These are phyloP conservation scores for Fraxinus xanthoxyloides DNA, from an alignment of 305 asterid species.

Conservation along the genomic window DNA sequence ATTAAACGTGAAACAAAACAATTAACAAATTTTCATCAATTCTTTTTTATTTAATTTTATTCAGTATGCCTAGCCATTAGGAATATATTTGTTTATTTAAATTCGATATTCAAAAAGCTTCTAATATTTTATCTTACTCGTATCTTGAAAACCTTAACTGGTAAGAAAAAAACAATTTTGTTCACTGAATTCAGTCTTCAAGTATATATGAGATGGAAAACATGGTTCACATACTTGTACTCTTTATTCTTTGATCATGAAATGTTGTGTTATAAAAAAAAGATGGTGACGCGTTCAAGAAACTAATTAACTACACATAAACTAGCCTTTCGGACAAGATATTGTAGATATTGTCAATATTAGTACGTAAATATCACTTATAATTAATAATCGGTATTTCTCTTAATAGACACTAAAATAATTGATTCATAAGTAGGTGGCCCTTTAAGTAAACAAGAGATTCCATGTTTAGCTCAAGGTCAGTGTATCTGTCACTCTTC, in stretches of 20 bases:
- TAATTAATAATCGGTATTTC: conserved; percentile 21
- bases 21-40: not conserved
- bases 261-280: conserved; percentile 7
- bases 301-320: conserved; percentile 26
- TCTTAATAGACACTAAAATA: not conserved
- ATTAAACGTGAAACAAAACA: no score
- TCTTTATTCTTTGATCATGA: not conserved
- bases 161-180: not conserved
- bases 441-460: conserved; percentile 34
- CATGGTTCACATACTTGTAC: not conserved
- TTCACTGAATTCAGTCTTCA: not conserved
- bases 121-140: not conserved
- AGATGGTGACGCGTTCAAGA: conserved; percentile 22
- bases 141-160: not conserved
- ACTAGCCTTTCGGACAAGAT: conserved; percentile 38
- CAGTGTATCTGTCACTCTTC: conserved; percentile 18
- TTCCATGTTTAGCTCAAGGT: conserved; percentile 30
- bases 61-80: no score
- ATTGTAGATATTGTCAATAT: conserved; percentile 25
- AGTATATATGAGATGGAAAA: not conserved
- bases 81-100: no score
- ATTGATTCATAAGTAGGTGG: conserved; percentile 6
- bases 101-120: no score
- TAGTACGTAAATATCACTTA: conserved; percentile 18
- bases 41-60: no score